Evolutionary conservation across 768 basidiomycete genomes (phyloP).

Genomic region (Dentipellis fragilis): DNA sequence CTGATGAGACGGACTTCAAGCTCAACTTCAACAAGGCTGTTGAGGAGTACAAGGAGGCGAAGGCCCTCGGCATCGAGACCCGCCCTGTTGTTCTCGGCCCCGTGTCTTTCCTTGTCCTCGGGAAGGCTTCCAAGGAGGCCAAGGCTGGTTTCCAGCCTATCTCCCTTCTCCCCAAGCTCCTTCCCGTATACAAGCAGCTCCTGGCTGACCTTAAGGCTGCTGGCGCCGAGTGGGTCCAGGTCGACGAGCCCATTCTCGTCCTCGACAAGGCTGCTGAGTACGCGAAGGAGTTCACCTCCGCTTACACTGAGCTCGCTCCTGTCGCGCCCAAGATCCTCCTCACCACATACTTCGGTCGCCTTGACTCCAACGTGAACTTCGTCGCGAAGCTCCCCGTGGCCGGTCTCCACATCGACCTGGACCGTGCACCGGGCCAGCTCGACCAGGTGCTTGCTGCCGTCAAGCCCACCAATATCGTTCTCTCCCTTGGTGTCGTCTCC

Average conservation of each 20-base stretch:
- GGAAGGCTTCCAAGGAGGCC: constrained; percentile 84
- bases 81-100: constrained; percentile 96
- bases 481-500: constrained; percentile 94
- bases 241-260: constrained; percentile 95
- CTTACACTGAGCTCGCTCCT: constrained; percentile 73
- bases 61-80: constrained; percentile 78
- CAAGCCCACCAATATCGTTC: constrained; percentile 68
- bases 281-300: constrained; percentile 68
- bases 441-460: constrained; percentile 71
- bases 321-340: constrained; percentile 88
- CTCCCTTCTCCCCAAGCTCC: constrained; percentile 77
- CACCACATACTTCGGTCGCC: constrained; percentile 94
- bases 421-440: constrained; percentile 87
- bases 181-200: constrained; percentile 88
- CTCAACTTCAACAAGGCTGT: constrained; percentile 93
- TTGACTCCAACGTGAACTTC: constrained; percentile 84
- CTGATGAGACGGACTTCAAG: constrained; percentile 86
- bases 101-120: constrained; percentile 88
- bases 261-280: constrained; percentile 73
- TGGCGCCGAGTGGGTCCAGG: constrained; percentile 90
- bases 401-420: constrained; percentile 93
- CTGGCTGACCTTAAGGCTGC: constrained; percentile 84
- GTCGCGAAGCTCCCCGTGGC: constrained; percentile 86
- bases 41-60: constrained; percentile 90
- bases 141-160: constrained; percentile 81